A percentile compares a stretch with the other conserved stretches of the same genome.
These are phyloP conservation scores for Pseudocercospora fuligena DNA, from an alignment of 2,329 filamentous ascomycete genomes.

Conservation along the genomic window DNA sequence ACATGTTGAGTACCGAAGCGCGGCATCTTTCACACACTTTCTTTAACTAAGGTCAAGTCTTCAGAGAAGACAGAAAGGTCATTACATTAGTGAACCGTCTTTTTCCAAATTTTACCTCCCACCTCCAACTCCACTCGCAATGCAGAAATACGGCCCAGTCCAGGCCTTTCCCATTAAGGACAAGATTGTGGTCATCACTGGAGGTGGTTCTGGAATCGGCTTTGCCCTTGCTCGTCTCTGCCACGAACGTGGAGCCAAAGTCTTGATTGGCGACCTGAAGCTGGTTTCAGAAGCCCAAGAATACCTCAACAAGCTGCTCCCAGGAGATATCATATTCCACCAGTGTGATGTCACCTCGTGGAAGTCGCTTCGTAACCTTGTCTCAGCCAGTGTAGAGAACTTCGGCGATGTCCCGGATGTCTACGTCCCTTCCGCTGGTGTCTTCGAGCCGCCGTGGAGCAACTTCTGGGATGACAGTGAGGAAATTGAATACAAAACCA, in stretches of 20 bases:
- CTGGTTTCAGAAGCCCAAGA: slow-evolving; percentile 27
- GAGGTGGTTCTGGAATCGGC: slow-evolving; percentile 29
- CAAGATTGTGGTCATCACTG: slow-evolving; percentile 30
- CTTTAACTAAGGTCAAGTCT: neutral
- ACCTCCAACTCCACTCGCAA: slow-evolving; percentile 10
- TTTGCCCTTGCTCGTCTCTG: slow-evolving; percentile 27
- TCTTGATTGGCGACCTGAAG: slow-evolving; percentile 31
- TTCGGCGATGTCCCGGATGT: slow-evolving; percentile 29
- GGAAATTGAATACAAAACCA: slow-evolving; percentile 27
- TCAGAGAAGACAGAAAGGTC: neutral
- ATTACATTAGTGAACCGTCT: neutral
- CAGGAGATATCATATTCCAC: slow-evolving; percentile 17
- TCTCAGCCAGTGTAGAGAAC: slow-evolving; percentile 27
- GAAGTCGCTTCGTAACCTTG: slow-evolving; percentile 28
- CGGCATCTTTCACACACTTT: slow-evolving; percentile 2
- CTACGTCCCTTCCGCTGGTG: slow-evolving; percentile 28
- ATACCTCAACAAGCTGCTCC: slow-evolving; percentile 14
- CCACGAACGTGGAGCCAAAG: slow-evolving; percentile 25
- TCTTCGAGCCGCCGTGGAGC: slow-evolving; percentile 26
- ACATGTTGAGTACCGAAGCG: neutral
- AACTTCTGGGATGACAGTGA: slow-evolving; percentile 31
- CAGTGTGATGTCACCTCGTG: slow-evolving; percentile 31
- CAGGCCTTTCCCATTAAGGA: slow-evolving; percentile 27
- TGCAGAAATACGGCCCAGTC: slow-evolving; percentile 30
- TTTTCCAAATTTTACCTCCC: neutral